Base-by-base conservation (phyloP, 306 rosid genomes). In the Boehmeria nivea region DNA sequence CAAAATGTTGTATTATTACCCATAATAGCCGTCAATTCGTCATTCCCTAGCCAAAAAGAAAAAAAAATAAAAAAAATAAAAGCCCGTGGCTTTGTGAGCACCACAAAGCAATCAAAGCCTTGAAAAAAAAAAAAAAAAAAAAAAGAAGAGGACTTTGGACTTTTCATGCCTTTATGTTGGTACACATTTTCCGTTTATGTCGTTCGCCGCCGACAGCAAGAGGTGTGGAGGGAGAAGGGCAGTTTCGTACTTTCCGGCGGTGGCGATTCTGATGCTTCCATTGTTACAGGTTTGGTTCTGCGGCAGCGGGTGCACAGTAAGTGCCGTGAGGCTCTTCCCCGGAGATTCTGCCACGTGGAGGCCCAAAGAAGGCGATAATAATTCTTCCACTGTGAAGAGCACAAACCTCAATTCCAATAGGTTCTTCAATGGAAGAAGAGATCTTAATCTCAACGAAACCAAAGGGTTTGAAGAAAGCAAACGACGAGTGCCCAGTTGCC, bases 401-500 rank as follows among this genome's bases (percentile, higher is more conserved):
- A 43, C 49, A 2, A 60, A 27, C 24, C 43, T 24, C 50, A 58
- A 46, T n/a, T n/a, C n/a, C n/a, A 57, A 45, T 16, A 83, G 78
- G 73, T 80, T 79, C 73, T 81, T 84, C 65, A 22, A 54, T 1
- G 86, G 79, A 50, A 72, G 40, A 43, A 23, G 38, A 3, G 69
- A 61, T 70, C 72, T 58, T 18, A 54, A 18, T 58, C 56, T 66
- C 66, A 70, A 63, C 74, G 54, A 14, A 52, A 69, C 68, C 1
- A 64, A 59, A 37, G 79, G 68, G 6, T 80, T 87, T 39, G 76
- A 64, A 44, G 87, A 84, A 6, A 75, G 27, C 65, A 87, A 91
- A 75, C 72, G 98, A 76, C 77, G 61, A 70, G 85, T 91, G 14
- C 96, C 98, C 67, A 91, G 87, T 50, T 91, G 96, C 75, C 98